phyloP scores from a whole-genome alignment of 2,329 filamentous ascomycete species.

The Fusarium bulbicola region DNA sequence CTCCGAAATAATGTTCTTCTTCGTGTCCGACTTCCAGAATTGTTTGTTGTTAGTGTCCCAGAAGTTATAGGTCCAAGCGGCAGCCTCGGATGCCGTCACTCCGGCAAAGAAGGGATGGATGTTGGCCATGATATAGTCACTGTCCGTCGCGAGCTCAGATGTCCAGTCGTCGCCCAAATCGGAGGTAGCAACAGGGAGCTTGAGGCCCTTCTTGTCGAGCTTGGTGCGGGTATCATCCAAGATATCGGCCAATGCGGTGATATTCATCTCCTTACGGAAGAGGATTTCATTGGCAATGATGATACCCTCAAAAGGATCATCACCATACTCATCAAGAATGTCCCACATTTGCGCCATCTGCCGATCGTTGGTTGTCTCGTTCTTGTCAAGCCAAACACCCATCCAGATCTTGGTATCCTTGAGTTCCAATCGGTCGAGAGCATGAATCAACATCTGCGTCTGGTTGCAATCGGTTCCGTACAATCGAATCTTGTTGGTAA shows the following conservation, averaged over 20 bases:
- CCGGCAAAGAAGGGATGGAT: slow-evolving; percentile 97
- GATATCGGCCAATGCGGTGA: slow-evolving; percentile 68
- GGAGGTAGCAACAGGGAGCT: slow-evolving; percentile 83
- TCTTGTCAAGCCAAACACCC: slow-evolving; percentile 90
- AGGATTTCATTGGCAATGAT: slow-evolving; percentile 86
- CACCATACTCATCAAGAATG: slow-evolving; percentile 76
- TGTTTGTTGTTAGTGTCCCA: slow-evolving; percentile 76
- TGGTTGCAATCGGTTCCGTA: slow-evolving; percentile 99
- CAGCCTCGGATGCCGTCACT: slow-evolving; percentile 71
- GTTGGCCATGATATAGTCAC: slow-evolving; percentile 94
- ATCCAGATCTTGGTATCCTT: slow-evolving; percentile 88
- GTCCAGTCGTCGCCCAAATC: slow-evolving; percentile 93
- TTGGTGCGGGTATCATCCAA: slow-evolving; percentile 77
- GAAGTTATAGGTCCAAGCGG: slow-evolving; percentile 84
- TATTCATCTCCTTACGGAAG: slow-evolving; percentile 78
- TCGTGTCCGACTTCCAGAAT: slow-evolving; percentile 69
- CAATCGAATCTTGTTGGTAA: slow-evolving; percentile 86
- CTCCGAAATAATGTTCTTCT: slow-evolving; percentile 85
- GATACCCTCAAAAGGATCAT: slow-evolving; percentile 78
- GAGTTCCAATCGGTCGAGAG: slow-evolving; percentile 78
- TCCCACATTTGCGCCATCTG: slow-evolving; percentile 87
- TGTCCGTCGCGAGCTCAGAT: slow-evolving; percentile 69
- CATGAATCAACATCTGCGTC: slow-evolving; percentile 90
- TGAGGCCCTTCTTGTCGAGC: slow-evolving; percentile 71
- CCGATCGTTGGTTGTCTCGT: slow-evolving; percentile 82